A percentile compares a stretch with the other conserved stretches of the same genome.
Conservation (phyloP, 1,284 basidiomycete genomes). For the Pseudozyma hubeiensis region DNA sequence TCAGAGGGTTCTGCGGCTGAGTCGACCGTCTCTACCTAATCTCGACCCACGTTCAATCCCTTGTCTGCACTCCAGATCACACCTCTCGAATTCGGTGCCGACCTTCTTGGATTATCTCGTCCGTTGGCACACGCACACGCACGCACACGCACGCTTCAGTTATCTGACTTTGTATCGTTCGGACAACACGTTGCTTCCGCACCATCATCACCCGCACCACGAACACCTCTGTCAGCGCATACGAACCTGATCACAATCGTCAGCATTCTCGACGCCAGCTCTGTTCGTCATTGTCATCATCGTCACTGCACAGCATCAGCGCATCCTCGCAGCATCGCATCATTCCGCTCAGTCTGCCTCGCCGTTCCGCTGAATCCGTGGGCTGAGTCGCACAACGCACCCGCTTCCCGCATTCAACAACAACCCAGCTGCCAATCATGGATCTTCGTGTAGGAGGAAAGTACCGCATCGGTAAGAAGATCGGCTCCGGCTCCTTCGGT, state of each 20-base stretch:
- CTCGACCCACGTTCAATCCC: no score
- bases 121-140: not conserved
- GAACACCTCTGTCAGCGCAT: not conserved
- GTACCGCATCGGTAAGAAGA: constrained; percentile 96
- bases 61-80: no score
- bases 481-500: constrained; percentile 98
- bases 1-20: constrained; percentile 21
- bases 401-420: not conserved
- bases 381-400: constrained; percentile 6
- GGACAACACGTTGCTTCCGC: constrained; percentile 11
- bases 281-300: constrained; percentile 23
- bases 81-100: no score
- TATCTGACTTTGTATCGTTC: not conserved
- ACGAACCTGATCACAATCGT: constrained; percentile 4
- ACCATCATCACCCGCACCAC: not conserved
- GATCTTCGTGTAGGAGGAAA: constrained; percentile 98
- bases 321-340: not conserved
- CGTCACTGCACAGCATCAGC: constrained; percentile 3
- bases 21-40: constrained; percentile 1
- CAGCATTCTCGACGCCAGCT: constrained; percentile 12
- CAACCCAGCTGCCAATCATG: constrained; percentile 70
- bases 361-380: not conserved
- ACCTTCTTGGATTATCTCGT: not conserved
- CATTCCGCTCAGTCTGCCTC: constrained; percentile 3
- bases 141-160: not conserved